phyloP scores from a whole-genome alignment of 1,284 basidiomycete species.

The Microbotryum lychnidis-dioicae region DNA sequence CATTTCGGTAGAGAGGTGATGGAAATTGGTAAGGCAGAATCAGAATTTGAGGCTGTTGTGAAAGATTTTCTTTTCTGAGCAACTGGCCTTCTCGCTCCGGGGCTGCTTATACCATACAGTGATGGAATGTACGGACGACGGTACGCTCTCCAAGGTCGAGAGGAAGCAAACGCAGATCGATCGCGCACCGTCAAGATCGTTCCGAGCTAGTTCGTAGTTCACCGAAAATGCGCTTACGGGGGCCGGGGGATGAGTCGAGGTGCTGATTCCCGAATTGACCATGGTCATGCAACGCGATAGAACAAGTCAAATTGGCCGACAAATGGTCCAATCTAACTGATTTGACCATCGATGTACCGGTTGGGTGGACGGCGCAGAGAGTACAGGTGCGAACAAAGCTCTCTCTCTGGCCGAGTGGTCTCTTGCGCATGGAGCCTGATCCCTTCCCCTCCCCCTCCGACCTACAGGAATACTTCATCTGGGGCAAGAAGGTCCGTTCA shows the following conservation, averaged over 20 bases:
- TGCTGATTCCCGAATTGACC: too few species aligned
- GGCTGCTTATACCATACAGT: not conserved
- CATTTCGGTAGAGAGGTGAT: conserved; percentile 41
- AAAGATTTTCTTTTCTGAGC: not conserved
- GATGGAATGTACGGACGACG: conserved; percentile 24
- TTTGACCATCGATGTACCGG: conserved; percentile 40
- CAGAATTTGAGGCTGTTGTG: not conserved
- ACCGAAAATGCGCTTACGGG: too few species aligned
- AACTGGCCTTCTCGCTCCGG: conserved; percentile 1
- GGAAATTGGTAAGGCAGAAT: conserved; percentile 35
- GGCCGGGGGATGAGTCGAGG: too few species aligned
- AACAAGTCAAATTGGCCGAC: conserved; percentile 41
- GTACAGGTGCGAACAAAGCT: conserved; percentile 9
- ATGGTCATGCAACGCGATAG: not conserved
- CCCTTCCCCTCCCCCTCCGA: not conserved
- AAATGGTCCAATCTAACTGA: conserved; percentile 44
- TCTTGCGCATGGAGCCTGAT: too few species aligned
- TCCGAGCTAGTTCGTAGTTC: conserved; percentile 34
- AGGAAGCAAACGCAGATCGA: conserved; percentile 42
- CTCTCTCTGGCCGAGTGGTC: not conserved
- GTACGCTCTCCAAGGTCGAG: conserved; percentile 12
- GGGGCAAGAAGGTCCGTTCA: conserved; percentile 43
- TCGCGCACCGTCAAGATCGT: conserved; percentile 39
- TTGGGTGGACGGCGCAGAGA: conserved; percentile 30
- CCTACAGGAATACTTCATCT: conserved; percentile 33